These are phyloP conservation scores for Toxoplasma gondii DNA, from an alignment of 169 alveolate genomes.

Conservation along the genomic window DNA sequence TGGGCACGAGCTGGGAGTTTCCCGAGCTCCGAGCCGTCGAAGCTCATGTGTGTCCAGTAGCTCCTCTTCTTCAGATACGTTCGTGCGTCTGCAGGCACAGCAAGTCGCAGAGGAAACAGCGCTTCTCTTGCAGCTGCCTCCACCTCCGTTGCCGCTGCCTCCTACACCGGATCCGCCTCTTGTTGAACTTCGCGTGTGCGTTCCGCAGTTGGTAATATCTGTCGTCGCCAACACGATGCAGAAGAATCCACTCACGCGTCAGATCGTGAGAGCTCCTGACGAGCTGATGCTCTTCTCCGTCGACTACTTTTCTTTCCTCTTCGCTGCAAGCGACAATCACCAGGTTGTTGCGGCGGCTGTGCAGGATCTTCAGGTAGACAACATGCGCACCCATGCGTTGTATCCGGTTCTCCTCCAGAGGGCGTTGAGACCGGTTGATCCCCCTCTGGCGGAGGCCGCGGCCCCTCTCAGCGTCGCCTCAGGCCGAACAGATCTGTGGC, in stretches of 20 bases:
- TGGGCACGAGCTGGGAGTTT: not conserved
- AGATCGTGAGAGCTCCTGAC: not conserved
- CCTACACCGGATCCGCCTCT: slow-evolving; percentile 12
- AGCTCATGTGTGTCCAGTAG: not conserved
- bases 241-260: not conserved
- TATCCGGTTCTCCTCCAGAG: slow-evolving; percentile 68
- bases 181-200: not conserved
- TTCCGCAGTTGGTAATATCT: slow-evolving; percentile 15
- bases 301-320: slow-evolving; percentile 16
- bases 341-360: slow-evolving; percentile 22
- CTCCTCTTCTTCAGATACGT: not conserved
- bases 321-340: slow-evolving; percentile 16
- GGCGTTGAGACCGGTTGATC: slow-evolving; percentile 55
- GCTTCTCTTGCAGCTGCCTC: slow-evolving; percentile 25
- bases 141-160: slow-evolving; percentile 28
- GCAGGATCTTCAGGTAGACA: slow-evolving; percentile 47
- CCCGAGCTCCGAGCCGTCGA: not conserved
- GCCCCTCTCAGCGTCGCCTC: not conserved
- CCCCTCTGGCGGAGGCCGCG: slow-evolving; percentile 16
- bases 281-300: slow-evolving; percentile 43
- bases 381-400: slow-evolving; percentile 67
- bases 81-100: not conserved
- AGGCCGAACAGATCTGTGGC: slow-evolving; percentile 13
- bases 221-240: slow-evolving; percentile 26
- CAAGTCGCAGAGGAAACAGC: slow-evolving; percentile 20